Evolutionary conservation across 2,329 filamentous ascomycete genomes (phyloP).

Genomic region (Aspergillus cejpii): DNA sequence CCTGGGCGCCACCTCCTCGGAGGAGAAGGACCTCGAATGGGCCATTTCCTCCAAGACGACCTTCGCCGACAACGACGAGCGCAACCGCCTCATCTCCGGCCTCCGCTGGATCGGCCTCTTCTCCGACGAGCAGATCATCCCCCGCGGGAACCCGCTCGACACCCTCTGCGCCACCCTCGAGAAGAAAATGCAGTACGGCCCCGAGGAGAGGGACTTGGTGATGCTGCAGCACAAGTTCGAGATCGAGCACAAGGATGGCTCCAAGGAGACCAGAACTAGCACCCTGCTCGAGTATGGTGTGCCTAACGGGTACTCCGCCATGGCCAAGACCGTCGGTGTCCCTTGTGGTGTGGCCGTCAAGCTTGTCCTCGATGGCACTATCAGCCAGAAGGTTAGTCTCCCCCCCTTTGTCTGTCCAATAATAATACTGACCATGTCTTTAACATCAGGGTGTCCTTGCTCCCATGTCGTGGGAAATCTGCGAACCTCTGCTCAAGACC

Average conservation of each 20-base stretch:
- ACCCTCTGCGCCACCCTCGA: conserved; percentile 85
- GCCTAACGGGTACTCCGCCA: conserved; percentile 70
- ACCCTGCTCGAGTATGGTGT: conserved; percentile 79
- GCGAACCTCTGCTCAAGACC: conserved; percentile 66
- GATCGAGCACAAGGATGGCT: conserved; percentile 75
- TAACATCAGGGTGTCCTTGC: conserved; percentile 59
- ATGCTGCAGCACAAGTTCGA: conserved; percentile 61
- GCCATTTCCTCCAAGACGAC: conserved; percentile 69
- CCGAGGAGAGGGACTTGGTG: conserved; percentile 77
- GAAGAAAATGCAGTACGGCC: conserved; percentile 82
- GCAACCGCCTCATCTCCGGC: conserved; percentile 62
- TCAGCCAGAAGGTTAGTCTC: conserved; percentile 52
- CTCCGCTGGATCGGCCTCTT: conserved; percentile 65
- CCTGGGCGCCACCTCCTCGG: conserved; percentile 59
- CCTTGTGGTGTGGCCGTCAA: conserved; percentile 69
- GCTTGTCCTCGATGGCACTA: conserved; percentile 68
- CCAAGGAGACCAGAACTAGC: conserved; percentile 67
- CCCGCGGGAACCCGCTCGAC: conserved; percentile 74
- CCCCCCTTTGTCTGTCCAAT: not conserved
- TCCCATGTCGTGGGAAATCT: conserved; percentile 66
- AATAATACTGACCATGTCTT: not conserved
- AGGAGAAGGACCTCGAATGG: conserved; percentile 62
- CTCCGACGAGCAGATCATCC: conserved; percentile 61
- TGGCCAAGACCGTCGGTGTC: conserved; percentile 76
- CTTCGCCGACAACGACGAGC: conserved; percentile 63